Evolutionary conservation across 2,329 filamentous ascomycete genomes (phyloP).

Genomic region (Chalara sp.): DNA sequence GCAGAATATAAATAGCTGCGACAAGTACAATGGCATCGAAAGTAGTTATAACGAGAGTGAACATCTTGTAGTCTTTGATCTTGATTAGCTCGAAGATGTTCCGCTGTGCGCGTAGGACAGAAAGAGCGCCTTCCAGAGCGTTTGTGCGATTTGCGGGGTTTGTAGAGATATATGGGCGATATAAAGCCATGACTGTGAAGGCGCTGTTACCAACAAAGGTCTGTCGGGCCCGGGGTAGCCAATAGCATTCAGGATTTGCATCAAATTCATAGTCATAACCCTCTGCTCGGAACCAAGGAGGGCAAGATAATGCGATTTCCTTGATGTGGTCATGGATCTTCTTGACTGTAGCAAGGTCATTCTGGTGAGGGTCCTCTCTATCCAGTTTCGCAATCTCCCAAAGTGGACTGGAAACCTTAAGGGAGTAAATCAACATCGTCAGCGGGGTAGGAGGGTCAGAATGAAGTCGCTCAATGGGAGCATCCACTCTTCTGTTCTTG

Average conservation of each 20-base stretch:
- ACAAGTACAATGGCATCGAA: conserved; percentile 58
- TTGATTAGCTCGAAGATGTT: conserved; percentile 40
- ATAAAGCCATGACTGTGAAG: conserved; percentile 52
- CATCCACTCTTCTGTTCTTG: conserved; percentile 37
- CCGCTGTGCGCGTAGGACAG: conserved; percentile 49
- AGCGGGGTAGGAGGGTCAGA: conserved; percentile 49
- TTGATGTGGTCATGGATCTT: conserved; percentile 44
- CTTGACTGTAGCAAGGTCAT: conserved; percentile 47
- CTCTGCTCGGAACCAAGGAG: conserved; percentile 45
- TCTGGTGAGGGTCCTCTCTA: conserved; percentile 46
- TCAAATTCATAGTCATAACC: conserved; percentile 54
- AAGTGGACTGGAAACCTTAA: conserved; percentile 39
- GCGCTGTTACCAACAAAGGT: conserved; percentile 39
- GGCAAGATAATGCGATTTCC: conserved; percentile 40
- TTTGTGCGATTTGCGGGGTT: conserved; percentile 45
- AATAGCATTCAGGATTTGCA: conserved; percentile 39
- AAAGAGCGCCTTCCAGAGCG: conserved; percentile 48
- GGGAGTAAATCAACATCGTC: conserved; percentile 45
- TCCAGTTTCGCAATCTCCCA: conserved; percentile 46
- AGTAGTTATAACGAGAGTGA: conserved; percentile 54
- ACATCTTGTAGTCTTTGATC: conserved; percentile 45
- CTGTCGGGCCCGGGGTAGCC: conserved; percentile 41
- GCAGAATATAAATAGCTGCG: conserved; percentile 58
- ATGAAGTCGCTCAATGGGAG: conserved; percentile 37
- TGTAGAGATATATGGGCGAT: conserved; percentile 56